A percentile compares a stretch with the other conserved stretches of the same genome.
Evolutionary conservation across 169 alveolate species (phyloP).

Genomic region (Plasmodium billcollinsi): DNA sequence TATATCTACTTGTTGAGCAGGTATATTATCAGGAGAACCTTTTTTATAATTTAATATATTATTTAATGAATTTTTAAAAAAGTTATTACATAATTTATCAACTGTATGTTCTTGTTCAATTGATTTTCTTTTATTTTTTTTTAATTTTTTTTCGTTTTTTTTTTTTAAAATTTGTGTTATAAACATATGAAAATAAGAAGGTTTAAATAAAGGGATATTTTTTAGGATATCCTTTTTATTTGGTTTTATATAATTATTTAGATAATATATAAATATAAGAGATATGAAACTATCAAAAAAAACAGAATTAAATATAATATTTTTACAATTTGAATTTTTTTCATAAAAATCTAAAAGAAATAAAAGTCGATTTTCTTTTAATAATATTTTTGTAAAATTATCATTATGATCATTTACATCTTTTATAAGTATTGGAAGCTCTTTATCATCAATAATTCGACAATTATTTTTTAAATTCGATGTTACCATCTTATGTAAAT

Average conservation of each 20-base stretch:
- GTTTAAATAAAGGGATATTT: conserved; percentile 52
- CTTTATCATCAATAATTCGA: conserved; percentile 54
- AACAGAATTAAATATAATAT: conserved; percentile 22
- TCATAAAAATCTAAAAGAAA: conserved; percentile 36
- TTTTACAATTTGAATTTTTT: conserved; percentile 25
- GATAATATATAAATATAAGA: conserved; percentile 11
- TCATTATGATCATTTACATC: conserved; percentile 56
- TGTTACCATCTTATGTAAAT: background rate
- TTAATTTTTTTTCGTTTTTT: conserved; percentile 10
- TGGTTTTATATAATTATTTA: conserved; percentile 30
- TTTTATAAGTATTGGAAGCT: conserved; percentile 32
- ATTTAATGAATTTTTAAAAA: conserved; percentile 62
- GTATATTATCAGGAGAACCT: background rate
- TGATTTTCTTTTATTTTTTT: conserved; percentile 1
- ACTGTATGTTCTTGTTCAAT: conserved; percentile 30
- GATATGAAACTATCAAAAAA: conserved; percentile 62
- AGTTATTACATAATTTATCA: conserved; percentile 58
- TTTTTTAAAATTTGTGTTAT: conserved; percentile 17
- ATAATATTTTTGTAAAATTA: conserved; percentile 41
- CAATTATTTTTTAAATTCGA: conserved; percentile 15
- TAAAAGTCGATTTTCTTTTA: conserved; percentile 29
- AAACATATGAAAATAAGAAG: conserved; percentile 34
- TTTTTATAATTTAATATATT: conserved; percentile 30
- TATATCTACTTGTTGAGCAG: background rate
- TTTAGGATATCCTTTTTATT: conserved; percentile 3